Evolutionary conservation across 805 yeast species (phyloP), one percentile per base, ranked within the genome.

Genomic region (Starmerella khaoyaiensis): DNA sequence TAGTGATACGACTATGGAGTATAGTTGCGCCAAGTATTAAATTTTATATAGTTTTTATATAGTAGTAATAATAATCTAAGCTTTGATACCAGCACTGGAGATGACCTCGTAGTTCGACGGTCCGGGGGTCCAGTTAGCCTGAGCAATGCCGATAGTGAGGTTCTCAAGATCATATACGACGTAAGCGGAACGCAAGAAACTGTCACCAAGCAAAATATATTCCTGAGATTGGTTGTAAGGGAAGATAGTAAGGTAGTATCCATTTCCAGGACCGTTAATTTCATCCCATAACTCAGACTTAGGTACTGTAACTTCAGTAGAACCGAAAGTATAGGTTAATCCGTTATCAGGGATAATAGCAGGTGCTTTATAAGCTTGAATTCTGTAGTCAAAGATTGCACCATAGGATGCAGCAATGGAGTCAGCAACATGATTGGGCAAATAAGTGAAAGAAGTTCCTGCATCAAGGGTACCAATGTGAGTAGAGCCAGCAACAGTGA

Each of bases 131-230:
- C 43, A 55, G 29, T 45, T 45, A 20, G 68, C 69, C 49, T 64
- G 73, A 4, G 76, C 82, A 39, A 79, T 48, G 1, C 78, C 73
- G 22, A 76, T 59, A 48, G 68, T 60, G 32, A 56, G 55, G 45
- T 65, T 66, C 23, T 75, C 81, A 37, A 76, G 58, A 51, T 79
- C 79, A 55, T 68, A 74, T 12, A 76, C 81, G 17, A 72, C 66
- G 52, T 78, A 79, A 4, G 76, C 76, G 27, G 68, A 64, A 40
- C 79, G 63, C 41, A 79, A 59, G 52, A 78, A 68, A 36, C 67
- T 64, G 52, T 74, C 82, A 17, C 86, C 87, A 28, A 76, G 59
- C 25, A 45, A 28, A 17, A 28, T 59, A 29, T 35, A 28, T 31
- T 38, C 38, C 60, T 53, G 20, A 44, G 38, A 30, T 19, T 54